phyloP scores from a whole-genome alignment of 2,329 filamentous ascomycete species.

The Colletotrichum melonis region DNA sequence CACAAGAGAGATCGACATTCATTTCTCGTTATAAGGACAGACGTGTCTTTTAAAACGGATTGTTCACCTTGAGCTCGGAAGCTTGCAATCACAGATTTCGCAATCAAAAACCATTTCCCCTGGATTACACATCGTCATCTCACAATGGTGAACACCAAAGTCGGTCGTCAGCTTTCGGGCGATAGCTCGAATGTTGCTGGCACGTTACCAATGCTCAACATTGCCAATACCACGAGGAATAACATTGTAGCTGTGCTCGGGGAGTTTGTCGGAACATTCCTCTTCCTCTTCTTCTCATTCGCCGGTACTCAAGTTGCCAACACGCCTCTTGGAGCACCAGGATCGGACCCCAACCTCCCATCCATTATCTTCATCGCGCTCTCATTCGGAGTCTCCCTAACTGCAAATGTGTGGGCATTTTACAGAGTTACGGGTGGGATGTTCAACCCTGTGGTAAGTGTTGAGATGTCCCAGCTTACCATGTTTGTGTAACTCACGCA shows the following conservation, averaged over 20 bases:
- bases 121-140: background rate
- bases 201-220: constrained; percentile 27
- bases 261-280: constrained; percentile 65
- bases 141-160: background rate
- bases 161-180: background rate
- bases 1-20: background rate
- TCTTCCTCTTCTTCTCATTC: constrained; percentile 61
- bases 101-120: background rate
- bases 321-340: background rate
- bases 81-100: background rate
- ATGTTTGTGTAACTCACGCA: background rate
- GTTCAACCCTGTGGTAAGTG: constrained; percentile 62
- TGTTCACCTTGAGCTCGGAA: background rate
- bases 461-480: background rate
- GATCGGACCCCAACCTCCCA: constrained; percentile 42
- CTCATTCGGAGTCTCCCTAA: constrained; percentile 61
- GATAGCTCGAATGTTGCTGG: background rate
- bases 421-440: constrained; percentile 64
- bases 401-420: constrained; percentile 68
- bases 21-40: background rate
- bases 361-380: constrained; percentile 61
- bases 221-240: constrained; percentile 42
- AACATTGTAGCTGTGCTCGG: constrained; percentile 55
- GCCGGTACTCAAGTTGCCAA: constrained; percentile 51
- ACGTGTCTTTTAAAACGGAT: background rate